A percentile compares a stretch with the other conserved stretches of the same genome.
Evolutionary conservation across 331 rosid genomes (phyloP).

Genomic region (Malus hybrid): DNA sequence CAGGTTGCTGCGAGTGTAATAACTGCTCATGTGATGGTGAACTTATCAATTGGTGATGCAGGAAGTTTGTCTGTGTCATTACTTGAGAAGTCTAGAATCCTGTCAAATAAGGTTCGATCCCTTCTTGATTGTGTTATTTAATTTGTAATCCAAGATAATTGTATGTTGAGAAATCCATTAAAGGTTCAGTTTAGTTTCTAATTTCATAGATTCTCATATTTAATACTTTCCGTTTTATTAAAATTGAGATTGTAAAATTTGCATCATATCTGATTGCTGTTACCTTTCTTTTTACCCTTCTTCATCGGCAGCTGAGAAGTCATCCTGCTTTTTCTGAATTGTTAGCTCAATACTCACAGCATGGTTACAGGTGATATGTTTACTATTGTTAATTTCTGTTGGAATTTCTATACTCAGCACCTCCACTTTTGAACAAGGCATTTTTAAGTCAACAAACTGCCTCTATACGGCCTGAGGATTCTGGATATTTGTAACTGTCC

Average conservation of each 20-base stretch:
- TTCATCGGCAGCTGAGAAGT: conserved; percentile 54
- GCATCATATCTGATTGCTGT: neutral
- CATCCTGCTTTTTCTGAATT: conserved; percentile 81
- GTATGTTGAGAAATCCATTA: neutral
- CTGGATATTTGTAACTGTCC: neutral
- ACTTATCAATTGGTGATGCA: conserved; percentile 41
- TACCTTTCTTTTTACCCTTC: neutral
- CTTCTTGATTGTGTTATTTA: neutral
- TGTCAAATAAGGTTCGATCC: conserved; percentile 49
- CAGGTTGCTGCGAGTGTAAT: conserved; percentile 82
- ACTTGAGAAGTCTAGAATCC: conserved; percentile 56
- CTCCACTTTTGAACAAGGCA: neutral
- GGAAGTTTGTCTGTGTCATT: conserved; percentile 78
- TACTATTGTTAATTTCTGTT: neutral
- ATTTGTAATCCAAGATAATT: neutral
- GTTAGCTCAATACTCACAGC: conserved; percentile 62
- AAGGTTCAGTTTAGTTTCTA: neutral
- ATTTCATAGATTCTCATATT: neutral
- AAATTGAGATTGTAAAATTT: neutral
- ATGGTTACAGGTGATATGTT: conserved; percentile 67
- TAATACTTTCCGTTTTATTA: neutral
- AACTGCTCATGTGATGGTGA: conserved; percentile 64
- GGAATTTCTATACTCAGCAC: neutral
- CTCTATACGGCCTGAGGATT: neutral
- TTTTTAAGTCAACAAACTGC: neutral